A percentile compares a stretch with the other conserved stretches of the same genome.
Evolutionary conservation across 2,329 filamentous ascomycete species (phyloP).

Genomic region (Neonectria hederae): DNA sequence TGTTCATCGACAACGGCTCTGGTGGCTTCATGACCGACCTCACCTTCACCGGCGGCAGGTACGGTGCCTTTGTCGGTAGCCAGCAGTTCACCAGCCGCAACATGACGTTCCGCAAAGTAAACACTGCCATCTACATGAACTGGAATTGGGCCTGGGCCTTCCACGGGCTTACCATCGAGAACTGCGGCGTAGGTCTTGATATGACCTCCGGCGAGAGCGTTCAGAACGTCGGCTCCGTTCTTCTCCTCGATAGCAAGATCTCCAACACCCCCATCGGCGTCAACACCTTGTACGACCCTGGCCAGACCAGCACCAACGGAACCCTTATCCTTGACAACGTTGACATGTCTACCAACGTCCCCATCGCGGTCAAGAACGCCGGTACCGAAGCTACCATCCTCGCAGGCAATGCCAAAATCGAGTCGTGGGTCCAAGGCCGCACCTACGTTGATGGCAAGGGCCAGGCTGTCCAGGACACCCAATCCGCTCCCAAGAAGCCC

Average conservation of each 20-base stretch:
- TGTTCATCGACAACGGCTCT: slow-evolving; percentile 87
- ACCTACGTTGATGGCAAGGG: slow-evolving; percentile 65
- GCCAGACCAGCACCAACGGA: slow-evolving; percentile 74
- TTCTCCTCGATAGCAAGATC: slow-evolving; percentile 84
- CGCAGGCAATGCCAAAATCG: slow-evolving; percentile 73
- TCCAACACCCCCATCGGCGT: slow-evolving; percentile 79
- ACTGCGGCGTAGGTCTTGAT: slow-evolving; percentile 79
- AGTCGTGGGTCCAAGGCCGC: slow-evolving; percentile 82
- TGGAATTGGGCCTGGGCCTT: slow-evolving; percentile 93
- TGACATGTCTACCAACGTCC: slow-evolving; percentile 76
- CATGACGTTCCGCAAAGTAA: slow-evolving; percentile 81
- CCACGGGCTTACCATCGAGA: slow-evolving; percentile 78
- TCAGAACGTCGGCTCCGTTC: slow-evolving; percentile 81
- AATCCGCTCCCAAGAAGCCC: slow-evolving; percentile 69
- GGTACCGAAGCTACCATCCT: slow-evolving; percentile 70
- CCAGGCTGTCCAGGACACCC: slow-evolving; percentile 67
- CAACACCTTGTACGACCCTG: slow-evolving; percentile 74
- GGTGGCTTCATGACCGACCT: slow-evolving; percentile 87
- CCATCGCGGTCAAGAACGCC: slow-evolving; percentile 70
- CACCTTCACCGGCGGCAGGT: slow-evolving; percentile 82
- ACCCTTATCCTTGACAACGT: slow-evolving; percentile 90
- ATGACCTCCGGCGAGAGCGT: slow-evolving; percentile 71
- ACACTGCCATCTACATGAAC: slow-evolving; percentile 87
- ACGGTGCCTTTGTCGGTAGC: slow-evolving; percentile 82
- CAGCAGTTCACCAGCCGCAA: slow-evolving; percentile 91